Conservation (phyloP, 2,329 filamentous ascomycete genomes). For the Trichoderma pleuroti region DNA sequence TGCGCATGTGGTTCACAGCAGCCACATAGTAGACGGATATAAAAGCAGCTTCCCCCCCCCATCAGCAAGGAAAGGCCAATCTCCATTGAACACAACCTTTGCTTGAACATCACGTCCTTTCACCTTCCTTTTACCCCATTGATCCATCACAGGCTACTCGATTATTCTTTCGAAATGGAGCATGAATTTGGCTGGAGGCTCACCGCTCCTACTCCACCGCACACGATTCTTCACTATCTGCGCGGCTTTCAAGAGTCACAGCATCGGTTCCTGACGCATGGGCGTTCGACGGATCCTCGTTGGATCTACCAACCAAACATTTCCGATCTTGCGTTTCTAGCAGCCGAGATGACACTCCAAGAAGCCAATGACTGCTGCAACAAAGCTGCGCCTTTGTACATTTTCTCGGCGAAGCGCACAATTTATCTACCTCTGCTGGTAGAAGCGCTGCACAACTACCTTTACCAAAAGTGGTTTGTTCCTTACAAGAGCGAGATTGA, state of each 20-base stretch:
- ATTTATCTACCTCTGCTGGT: not conserved
- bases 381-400: not conserved
- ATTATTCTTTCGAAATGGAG: not conserved
- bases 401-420: not conserved
- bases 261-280: not conserved
- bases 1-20: not conserved
- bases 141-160: not conserved
- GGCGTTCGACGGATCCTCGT: not conserved
- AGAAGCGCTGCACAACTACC: slow-evolving; percentile 5
- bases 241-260: not conserved
- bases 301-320: not conserved
- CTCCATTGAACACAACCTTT: not conserved
- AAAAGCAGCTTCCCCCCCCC: not conserved
- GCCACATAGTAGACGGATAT: not conserved
- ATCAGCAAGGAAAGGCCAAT: not conserved
- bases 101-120: not conserved
- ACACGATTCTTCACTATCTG: not conserved
- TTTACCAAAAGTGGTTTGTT: not conserved
- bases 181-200: not conserved
- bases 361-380: not conserved
- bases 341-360: not conserved
- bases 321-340: not conserved
- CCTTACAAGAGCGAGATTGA: not conserved
- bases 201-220: not conserved
- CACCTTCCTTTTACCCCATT: fast-evolving